These are phyloP conservation scores for Aspergillus fructus DNA, from an alignment of 2,329 filamentous ascomycete species.

Conservation along the genomic window DNA sequence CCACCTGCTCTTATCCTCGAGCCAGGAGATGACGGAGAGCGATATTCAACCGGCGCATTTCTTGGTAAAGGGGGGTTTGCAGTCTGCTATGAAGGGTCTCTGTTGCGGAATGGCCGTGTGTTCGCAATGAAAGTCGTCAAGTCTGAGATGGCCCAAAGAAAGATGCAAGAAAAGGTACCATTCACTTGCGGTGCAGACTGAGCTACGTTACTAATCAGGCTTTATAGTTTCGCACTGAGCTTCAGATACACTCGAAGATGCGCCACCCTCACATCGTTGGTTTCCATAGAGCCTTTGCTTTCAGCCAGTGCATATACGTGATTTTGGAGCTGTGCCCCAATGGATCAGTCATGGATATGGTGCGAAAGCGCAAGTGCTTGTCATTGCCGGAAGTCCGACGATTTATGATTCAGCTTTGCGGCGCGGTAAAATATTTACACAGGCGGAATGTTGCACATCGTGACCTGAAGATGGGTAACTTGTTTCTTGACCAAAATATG, in stretches of 20 bases:
- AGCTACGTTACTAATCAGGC: constrained; percentile 5
- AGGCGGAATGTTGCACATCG: constrained; percentile 93
- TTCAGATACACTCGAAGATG: constrained; percentile 98
- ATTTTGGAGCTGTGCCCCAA: constrained; percentile 93
- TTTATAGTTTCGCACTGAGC: constrained; percentile 69
- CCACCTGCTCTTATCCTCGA: constrained; percentile 47
- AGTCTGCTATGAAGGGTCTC: constrained; percentile 50
- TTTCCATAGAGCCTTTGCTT: constrained; percentile 91
- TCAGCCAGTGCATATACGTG: constrained; percentile 84
- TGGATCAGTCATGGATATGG: constrained; percentile 96
- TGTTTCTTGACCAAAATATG: constrained; percentile 93
- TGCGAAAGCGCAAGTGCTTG: constrained; percentile 84
- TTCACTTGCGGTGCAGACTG: background rate
- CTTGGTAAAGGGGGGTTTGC: constrained; percentile 53
- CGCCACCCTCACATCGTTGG: constrained; percentile 93
- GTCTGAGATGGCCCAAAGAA: constrained; percentile 50
- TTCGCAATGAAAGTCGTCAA: constrained; percentile 54
- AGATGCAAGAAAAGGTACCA: constrained; percentile 52
- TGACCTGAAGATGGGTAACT: constrained; percentile 96
- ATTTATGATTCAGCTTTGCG: constrained; percentile 91
- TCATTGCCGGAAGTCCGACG: constrained; percentile 93
- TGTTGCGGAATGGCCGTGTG: constrained; percentile 43
- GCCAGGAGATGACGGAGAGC: constrained; percentile 45
- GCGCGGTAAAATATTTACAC: constrained; percentile 98
- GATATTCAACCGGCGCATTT: constrained; percentile 47